Evolutionary conservation across 2,329 filamentous ascomycete species (phyloP).

Genomic region (Sordariomycetes sp.): DNA sequence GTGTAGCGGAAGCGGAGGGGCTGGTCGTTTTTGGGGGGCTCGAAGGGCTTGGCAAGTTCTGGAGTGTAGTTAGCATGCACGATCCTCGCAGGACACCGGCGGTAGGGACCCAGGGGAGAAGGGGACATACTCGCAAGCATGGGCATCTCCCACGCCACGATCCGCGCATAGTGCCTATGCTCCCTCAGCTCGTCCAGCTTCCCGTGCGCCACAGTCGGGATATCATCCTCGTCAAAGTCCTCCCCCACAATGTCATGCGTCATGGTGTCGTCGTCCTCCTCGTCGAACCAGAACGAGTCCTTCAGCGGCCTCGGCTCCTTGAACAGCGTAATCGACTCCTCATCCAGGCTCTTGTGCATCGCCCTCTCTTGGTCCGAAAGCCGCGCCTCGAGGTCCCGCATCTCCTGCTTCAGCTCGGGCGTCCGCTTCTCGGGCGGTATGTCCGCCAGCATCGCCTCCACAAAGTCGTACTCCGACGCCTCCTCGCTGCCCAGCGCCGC

Average conservation of each 20-base stretch:
- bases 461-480: slow-evolving; percentile 5
- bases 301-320: slow-evolving; percentile 16
- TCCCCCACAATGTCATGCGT: slow-evolving; percentile 41
- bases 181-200: slow-evolving; percentile 85
- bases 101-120: background rate
- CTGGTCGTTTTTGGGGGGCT: slow-evolving; percentile 50
- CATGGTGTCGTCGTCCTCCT: slow-evolving; percentile 31
- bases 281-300: slow-evolving; percentile 33
- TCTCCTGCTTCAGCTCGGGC: slow-evolving; percentile 1
- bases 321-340: slow-evolving; percentile 2
- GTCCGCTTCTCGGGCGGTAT: slow-evolving; percentile 6
- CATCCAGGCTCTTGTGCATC: slow-evolving; percentile 1
- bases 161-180: slow-evolving; percentile 72
- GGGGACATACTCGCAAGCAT: slow-evolving; percentile 64
- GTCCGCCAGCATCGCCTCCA: slow-evolving; percentile 6
- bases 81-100: background rate
- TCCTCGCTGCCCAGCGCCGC: slow-evolving; percentile 4
- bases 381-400: slow-evolving; percentile 8
- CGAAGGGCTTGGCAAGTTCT: slow-evolving; percentile 79
- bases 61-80: slow-evolving; percentile 2
- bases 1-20: slow-evolving; percentile 93
- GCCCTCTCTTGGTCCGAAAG: background rate
- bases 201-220: slow-evolving; percentile 68
- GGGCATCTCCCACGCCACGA: slow-evolving; percentile 94
- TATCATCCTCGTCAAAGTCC: slow-evolving; percentile 68